Conservation (phyloP, 1,284 basidiomycete genomes). For the Anthracocystis setariae region DNA sequence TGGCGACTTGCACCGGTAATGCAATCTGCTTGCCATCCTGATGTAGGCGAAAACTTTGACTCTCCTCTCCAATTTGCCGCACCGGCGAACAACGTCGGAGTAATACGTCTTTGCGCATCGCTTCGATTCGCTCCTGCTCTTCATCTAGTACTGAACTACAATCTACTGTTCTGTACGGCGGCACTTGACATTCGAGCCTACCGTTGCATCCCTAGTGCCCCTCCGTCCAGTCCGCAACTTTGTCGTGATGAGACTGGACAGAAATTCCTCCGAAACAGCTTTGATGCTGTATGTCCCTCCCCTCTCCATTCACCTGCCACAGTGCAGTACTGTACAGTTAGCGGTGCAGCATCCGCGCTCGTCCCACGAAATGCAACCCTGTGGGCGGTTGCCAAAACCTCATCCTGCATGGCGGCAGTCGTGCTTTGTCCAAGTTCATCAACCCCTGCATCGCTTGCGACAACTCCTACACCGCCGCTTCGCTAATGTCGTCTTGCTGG, state of each 20-base stretch:
- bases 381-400: conserved; percentile 3
- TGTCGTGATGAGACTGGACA: conserved; percentile 1
- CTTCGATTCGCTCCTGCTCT: no score
- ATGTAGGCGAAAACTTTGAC: no score
- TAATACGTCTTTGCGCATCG: no score
- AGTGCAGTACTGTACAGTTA: no score
- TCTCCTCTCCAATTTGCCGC: no score
- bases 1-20: no score
- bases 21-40: no score
- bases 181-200: background rate
- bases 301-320: background rate
- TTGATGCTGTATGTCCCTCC: background rate
- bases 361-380: background rate
- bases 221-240: background rate
- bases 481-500: background rate
- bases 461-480: background rate
- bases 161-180: no score
- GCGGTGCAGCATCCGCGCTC: background rate
- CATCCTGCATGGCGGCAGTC: background rate
- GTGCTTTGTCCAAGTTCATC: background rate
- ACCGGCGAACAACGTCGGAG: conserved; percentile 1
- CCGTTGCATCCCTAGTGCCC: background rate
- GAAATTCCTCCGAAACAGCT: conserved; percentile 7
- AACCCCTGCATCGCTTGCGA: background rate
- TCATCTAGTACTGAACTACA: no score